phyloP scores from a whole-genome alignment of 83 land plant species.

The Diphasiastrum complanatum region DNA sequence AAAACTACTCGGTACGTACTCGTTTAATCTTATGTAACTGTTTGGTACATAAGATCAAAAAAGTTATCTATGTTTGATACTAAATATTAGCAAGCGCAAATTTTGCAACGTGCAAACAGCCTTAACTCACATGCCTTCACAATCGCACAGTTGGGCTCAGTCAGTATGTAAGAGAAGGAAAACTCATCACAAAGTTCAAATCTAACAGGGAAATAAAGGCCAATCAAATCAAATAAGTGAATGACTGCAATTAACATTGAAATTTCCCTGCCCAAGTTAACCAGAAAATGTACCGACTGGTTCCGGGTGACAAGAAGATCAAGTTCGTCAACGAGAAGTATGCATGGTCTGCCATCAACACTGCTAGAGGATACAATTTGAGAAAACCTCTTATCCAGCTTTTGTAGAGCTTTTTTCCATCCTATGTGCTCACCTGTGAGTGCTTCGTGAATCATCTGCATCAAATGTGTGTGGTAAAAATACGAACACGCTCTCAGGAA shows the following conservation, averaged over 20 bases:
- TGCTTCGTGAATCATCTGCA: constrained; percentile 90
- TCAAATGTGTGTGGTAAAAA: neutral
- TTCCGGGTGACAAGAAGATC: constrained; percentile 90
- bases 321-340: constrained; percentile 93
- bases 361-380: constrained; percentile 36
- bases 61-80: too few relatives aligned
- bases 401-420: constrained; percentile 86
- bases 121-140: too few relatives aligned
- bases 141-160: too few relatives aligned
- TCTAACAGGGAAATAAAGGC: neutral
- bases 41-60: too few relatives aligned
- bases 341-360: constrained; percentile 60
- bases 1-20: too few relatives aligned
- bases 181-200: neutral
- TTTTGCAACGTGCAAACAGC: too few relatives aligned
- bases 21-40: too few relatives aligned
- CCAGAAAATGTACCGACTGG: constrained; percentile 67
- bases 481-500: neutral
- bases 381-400: constrained; percentile 74
- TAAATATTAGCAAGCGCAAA: too few relatives aligned
- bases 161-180: neutral
- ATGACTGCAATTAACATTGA: neutral
- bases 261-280: neutral
- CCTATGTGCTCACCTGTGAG: constrained; percentile 79
- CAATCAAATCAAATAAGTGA: neutral